Evolutionary conservation across 1,139 yeast species (phyloP), one percentile per base, ranked within the genome.

Genomic region (Casaregolazyma lundiana): DNA sequence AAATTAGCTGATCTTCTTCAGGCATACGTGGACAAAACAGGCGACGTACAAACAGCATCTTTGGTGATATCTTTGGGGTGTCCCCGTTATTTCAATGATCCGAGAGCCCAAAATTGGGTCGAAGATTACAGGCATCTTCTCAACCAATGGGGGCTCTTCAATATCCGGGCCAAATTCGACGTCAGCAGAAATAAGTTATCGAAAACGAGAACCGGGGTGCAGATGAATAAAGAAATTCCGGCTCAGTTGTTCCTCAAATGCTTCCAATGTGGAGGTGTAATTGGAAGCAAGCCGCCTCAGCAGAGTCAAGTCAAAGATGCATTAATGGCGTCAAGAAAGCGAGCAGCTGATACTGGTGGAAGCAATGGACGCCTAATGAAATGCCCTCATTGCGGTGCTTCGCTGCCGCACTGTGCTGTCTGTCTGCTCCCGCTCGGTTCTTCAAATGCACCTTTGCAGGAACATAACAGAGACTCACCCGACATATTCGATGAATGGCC

Each of bases 41-140:
- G 89, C 50, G 98, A 92, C 63, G 86, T 90, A 2, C 98, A 92
- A 65, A 89, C 96, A 0, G 97, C 96, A 0, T 83, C 96, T 0
- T 67, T 90, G 43, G 80, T 90, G 8, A 77, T 88, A 0, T 74
- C 90, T 1, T 87, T 78, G 67, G 95, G 89, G 0, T 81, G 84
- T 45, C 97, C 97, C 0, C 70, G 92, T 50, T 89, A 85, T 61
- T 86, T 90, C 61, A 50, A 51, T 3, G 96, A 88, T 60, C 67
- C 65, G 2, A 68, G 95, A 49, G 87, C 83, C 2, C 81, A 80
- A 38, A 78, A 76, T 51, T 90, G 97, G 97, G 72, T 82, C 2
- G 81, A 55, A 75, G 59, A 78, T 19, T 90, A 92, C 62, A 68
- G 95, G 29, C 67, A 66, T n/a, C 65, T 92, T 53, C 69, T 92